Conservation (phyloP, 2,329 filamentous ascomycete genomes). For the Nectriaceae sp. region DNA sequence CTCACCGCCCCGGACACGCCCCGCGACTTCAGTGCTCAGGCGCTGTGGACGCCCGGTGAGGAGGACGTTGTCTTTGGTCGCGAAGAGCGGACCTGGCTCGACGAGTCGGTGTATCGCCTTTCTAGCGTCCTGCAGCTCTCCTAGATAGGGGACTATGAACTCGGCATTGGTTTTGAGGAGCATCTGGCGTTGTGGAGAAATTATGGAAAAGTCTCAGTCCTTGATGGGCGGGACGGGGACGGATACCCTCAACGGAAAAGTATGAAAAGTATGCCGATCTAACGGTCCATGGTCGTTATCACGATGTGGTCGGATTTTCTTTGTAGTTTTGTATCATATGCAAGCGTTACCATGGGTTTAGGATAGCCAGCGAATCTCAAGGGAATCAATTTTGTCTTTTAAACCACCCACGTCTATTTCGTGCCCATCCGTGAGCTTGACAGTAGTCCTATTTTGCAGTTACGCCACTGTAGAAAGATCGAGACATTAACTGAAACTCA, state of each 20-base stretch:
- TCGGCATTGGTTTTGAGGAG: neutral
- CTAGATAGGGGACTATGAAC: constrained; percentile 6
- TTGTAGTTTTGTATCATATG: neutral
- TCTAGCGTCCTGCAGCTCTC: constrained; percentile 23
- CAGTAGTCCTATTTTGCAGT: too few relatives aligned
- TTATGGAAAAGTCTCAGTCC: neutral
- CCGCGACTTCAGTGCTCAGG: constrained; percentile 29
- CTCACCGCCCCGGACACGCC: constrained; percentile 23
- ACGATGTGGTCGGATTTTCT: too few relatives aligned
- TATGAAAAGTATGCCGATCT: neutral
- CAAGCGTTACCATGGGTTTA: neutral
- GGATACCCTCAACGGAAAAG: neutral
- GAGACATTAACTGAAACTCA: too few relatives aligned
- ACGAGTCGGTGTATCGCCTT: constrained; percentile 26
- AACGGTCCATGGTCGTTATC: too few relatives aligned
- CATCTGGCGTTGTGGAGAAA: neutral
- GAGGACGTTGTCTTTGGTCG: constrained; percentile 16
- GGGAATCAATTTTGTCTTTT: too few relatives aligned
- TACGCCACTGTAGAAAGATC: too few relatives aligned
- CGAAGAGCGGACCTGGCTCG: constrained; percentile 22
- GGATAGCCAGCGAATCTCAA: neutral
- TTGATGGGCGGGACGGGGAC: neutral
- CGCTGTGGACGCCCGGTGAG: constrained; percentile 19
- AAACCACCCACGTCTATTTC: too few relatives aligned
- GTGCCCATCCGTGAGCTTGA: too few relatives aligned